These are phyloP conservation scores for Aspergillus versicolor DNA, from an alignment of 2,329 filamentous ascomycete genomes.

Conservation along the genomic window DNA sequence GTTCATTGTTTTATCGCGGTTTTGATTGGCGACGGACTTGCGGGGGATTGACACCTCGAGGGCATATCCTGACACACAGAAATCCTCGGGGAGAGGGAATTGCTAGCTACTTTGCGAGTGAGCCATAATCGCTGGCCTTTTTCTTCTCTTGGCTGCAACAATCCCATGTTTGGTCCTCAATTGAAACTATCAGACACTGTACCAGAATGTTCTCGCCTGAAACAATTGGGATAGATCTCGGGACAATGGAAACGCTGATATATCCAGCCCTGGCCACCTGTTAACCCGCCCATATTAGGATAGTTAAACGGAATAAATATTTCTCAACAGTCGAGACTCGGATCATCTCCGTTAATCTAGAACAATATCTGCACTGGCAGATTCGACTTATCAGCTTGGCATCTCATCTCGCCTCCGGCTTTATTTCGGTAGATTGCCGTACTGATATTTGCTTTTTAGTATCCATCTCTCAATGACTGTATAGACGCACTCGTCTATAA, in stretches of 20 bases:
- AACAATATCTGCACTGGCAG: not conserved
- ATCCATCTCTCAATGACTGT: not conserved
- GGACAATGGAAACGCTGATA: not conserved
- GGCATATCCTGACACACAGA: not conserved
- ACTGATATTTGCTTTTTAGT: not conserved
- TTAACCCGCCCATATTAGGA: not conserved
- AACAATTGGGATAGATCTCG: not conserved
- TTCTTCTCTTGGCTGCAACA: not conserved
- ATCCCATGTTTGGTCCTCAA: not conserved
- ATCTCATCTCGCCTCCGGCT: not conserved
- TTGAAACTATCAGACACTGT: not conserved
- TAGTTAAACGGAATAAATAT: not conserved
- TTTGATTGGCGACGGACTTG: not conserved
- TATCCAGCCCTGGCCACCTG: not conserved
- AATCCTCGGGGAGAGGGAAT: not conserved
- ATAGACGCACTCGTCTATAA: not conserved
- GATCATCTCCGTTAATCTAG: not conserved
- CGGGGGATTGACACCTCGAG: not conserved
- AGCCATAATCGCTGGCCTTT: slow-evolving; percentile 2
- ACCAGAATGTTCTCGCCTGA: not conserved
- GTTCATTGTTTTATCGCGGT: not conserved
- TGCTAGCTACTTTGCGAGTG: not conserved
- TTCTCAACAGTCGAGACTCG: not conserved
- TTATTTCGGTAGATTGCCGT: not conserved
- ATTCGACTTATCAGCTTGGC: not conserved